Percentiles rank a stretch among this genome's conserved stretches.
These are phyloP conservation scores for Atkinsonella hypoxylon DNA, from an alignment of 2,329 filamentous ascomycete genomes.

Conservation along the genomic window DNA sequence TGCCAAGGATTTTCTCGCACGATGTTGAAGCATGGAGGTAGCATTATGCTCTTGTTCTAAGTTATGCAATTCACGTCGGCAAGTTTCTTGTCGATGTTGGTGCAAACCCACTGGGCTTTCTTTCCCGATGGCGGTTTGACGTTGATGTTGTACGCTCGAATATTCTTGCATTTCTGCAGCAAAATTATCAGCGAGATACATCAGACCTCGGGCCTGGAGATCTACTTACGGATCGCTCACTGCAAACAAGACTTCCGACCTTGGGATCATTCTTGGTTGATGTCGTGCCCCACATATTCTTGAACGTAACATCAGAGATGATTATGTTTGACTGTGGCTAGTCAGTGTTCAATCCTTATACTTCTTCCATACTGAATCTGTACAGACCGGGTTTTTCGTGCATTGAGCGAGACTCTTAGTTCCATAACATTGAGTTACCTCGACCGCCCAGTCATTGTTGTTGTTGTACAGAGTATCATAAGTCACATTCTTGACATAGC, in stretches of 20 bases:
- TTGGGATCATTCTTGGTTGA: not conserved
- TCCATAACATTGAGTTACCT: constrained; percentile 1
- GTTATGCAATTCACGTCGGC: not conserved
- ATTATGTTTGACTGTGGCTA: not conserved
- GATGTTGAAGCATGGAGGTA: too few relatives aligned
- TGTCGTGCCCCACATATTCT: not conserved
- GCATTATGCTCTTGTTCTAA: not conserved
- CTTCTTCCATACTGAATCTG: not conserved
- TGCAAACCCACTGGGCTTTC: not conserved
- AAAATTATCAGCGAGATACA: not conserved
- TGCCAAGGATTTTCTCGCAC: too few relatives aligned
- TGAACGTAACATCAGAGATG: not conserved
- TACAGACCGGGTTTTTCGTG: not conserved
- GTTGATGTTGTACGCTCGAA: not conserved
- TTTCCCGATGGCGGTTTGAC: not conserved
- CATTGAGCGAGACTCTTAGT: not conserved
- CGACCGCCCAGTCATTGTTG: constrained; percentile 39
- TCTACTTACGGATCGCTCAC: not conserved
- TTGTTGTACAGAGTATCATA: constrained; percentile 48
- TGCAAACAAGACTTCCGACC: not conserved
- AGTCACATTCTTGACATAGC: constrained; percentile 53
- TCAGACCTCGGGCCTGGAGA: not conserved
- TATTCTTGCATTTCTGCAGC: not conserved
- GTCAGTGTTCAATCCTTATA: not conserved
- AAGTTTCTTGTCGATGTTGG: not conserved